A percentile compares a stretch with the other conserved stretches of the same genome.
Evolutionary conservation across 2,329 filamentous ascomycete species (phyloP).

Genomic region (Ilyonectria destructans): DNA sequence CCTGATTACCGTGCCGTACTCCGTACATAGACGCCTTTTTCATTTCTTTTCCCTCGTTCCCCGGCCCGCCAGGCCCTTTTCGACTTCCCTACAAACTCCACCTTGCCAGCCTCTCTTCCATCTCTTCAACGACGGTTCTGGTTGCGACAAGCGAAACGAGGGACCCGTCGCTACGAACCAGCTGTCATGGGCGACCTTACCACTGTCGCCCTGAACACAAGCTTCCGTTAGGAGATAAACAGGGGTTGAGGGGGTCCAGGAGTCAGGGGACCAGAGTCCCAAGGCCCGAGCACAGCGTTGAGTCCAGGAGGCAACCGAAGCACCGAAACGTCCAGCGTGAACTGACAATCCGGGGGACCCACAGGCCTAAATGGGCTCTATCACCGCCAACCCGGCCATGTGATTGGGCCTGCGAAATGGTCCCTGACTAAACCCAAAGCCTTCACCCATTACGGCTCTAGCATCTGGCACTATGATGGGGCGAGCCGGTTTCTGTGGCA

Average conservation of each 20-base stretch:
- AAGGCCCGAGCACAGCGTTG: background rate
- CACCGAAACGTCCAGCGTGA: background rate
- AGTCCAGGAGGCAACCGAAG: background rate
- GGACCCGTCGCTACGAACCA: background rate
- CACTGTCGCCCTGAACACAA: slow-evolving; percentile 1
- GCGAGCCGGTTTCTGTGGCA: slow-evolving; percentile 8
- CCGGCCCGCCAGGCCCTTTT: background rate
- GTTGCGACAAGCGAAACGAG: slow-evolving; percentile 4
- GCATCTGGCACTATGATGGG: slow-evolving; percentile 7
- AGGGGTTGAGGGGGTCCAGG: background rate
- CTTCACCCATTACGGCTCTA: slow-evolving; percentile 11
- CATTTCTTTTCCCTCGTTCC: background rate
- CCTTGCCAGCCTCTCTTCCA: background rate
- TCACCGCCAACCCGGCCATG: slow-evolving; percentile 1
- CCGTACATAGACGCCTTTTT: background rate
- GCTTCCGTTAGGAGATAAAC: background rate
- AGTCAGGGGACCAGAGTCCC: background rate
- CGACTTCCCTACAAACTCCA: background rate
- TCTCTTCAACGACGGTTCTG: background rate
- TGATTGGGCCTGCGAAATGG: slow-evolving; percentile 17
- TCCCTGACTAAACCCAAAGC: slow-evolving; percentile 9
- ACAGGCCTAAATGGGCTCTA: slow-evolving; percentile 23
- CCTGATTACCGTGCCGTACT: background rate
- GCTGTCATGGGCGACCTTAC: background rate
- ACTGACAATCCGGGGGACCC: slow-evolving; percentile 6